phyloP scores from a whole-genome alignment of 768 basidiomycete genomes.

The Psilocybe cubensis region DNA sequence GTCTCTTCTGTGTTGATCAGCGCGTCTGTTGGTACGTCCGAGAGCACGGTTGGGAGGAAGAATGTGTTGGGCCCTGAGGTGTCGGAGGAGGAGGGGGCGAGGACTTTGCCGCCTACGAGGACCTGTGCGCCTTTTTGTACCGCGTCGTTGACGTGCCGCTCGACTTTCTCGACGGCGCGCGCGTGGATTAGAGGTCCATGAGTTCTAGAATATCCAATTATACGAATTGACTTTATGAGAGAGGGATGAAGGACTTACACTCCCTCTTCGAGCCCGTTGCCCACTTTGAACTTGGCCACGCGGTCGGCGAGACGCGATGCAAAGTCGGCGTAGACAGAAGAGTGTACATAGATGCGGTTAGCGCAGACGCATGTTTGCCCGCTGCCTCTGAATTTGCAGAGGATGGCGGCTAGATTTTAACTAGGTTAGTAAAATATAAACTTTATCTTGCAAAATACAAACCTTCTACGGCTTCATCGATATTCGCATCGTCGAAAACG shows the following conservation, averaged over 20 bases:
- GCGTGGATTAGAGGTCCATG: constrained; percentile 95
- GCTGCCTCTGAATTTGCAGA: constrained; percentile 78
- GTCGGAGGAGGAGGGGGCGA: constrained; percentile 41
- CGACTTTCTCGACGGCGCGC: constrained; percentile 85
- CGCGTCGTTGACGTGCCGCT: constrained; percentile 87
- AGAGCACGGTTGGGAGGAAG: constrained; percentile 88
- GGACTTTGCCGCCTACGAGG: constrained; percentile 83
- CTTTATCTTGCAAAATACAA: constrained; percentile 18
- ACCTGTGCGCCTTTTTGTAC: constrained; percentile 83
- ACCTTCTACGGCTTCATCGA: constrained; percentile 91
- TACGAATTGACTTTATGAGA: neutral
- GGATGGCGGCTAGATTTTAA: constrained; percentile 58
- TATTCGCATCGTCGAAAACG: constrained; percentile 94
- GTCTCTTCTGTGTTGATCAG: constrained; percentile 84
- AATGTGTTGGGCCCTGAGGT: constrained; percentile 43
- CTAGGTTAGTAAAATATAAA: neutral
- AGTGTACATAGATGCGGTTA: constrained; percentile 93
- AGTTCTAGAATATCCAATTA: no score
- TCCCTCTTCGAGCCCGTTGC: constrained; percentile 80
- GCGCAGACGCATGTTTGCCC: constrained; percentile 91
- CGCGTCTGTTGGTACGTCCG: constrained; percentile 76
- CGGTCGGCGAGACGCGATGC: constrained; percentile 83
- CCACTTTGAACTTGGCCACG: constrained; percentile 84
- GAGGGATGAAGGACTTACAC: constrained; percentile 51
- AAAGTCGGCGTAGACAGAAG: constrained; percentile 90